Base-by-base conservation (phyloP, 2,329 filamentous ascomycete species). In the Calonectria montana region DNA sequence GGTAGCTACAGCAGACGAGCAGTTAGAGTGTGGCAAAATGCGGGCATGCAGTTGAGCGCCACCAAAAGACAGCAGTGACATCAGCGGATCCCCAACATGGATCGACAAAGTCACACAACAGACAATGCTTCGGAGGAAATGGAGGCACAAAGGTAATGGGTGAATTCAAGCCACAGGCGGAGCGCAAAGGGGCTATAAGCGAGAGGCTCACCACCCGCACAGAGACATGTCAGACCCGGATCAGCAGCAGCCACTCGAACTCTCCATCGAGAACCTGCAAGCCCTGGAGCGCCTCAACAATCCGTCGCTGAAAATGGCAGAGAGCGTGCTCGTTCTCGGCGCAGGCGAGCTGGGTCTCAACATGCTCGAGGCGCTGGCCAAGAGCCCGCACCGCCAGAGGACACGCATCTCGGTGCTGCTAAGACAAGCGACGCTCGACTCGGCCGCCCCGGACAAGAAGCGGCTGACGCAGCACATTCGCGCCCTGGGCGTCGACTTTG, bases 261-360 rank as follows among this genome's bases (percentile, higher is more conserved):
- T 79, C 57, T 79, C 77, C n/a, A 31, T 78, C 16, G 75, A 71
- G 41, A 79, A 79, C 65, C 68, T 79, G 2, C 67, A 73, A 70
- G 77, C 77, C 29, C 72, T 79, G 23, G 73, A 79, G 53, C 71
- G 75, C 65, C 75, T 79, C 48, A 74, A 79, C 71, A 61, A 74
- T 35, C 73, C 76, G 18, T 69, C 67, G 12, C 66, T 59, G 9
- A 70, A 45, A 41, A 82, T 81, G 80, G 66, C 74, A 21, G 70
- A 78, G 15, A 81, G 70, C 65, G 70, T 93, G 69, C 89, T 93
- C 62, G 84, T 94, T 63, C 83, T 94, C 70, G 91, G 92, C 65
- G 89, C 90, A n/a, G 92, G 91, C 70, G 91, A 94, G 82, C 88
- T 94, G 16, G 92, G 91, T 61, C 82, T 84, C 5, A 85, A 88